These are phyloP conservation scores for Penicillium sp. DNA, from an alignment of 2,329 filamentous ascomycete genomes.

Conservation along the genomic window DNA sequence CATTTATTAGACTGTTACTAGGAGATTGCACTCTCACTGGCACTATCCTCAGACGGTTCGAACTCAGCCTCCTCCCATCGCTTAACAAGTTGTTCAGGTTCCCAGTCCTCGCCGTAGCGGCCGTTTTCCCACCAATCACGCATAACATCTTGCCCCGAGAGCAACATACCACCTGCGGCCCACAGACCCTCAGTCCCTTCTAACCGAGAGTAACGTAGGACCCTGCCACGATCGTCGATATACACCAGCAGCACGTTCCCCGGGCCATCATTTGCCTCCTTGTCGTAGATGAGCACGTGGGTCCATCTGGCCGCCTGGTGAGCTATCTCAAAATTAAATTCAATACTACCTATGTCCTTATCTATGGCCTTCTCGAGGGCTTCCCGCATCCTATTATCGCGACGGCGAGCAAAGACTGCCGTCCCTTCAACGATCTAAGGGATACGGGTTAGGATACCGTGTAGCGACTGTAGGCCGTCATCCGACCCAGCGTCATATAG, in stretches of 20 bases:
- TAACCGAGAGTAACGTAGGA: not conserved
- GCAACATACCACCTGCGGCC: not conserved
- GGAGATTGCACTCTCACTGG: not conserved
- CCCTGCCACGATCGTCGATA: not conserved
- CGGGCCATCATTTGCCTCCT: not conserved
- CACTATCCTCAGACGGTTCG: not conserved
- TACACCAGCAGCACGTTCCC: not conserved
- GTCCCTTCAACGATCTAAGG: not conserved
- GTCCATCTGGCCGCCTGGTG: not conserved
- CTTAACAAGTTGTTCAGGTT: not conserved
- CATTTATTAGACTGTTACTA: not conserved
- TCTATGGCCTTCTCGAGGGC: not conserved
- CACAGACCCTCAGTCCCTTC: not conserved
- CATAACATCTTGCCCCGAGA: not conserved
- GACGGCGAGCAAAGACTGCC: not conserved
- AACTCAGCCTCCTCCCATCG: not conserved
- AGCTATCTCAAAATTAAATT: not conserved
- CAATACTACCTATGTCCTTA: not conserved
- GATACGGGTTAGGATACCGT: not conserved
- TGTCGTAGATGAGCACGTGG: not conserved
- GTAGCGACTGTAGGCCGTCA: not conserved
- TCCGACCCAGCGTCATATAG: not conserved
- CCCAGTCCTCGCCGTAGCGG: not conserved
- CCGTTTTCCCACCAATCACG: not conserved
- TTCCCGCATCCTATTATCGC: not conserved